These are phyloP conservation scores for Hanseniaspora jakobsenii DNA, from an alignment of 805 yeast species.

Conservation along the genomic window DNA sequence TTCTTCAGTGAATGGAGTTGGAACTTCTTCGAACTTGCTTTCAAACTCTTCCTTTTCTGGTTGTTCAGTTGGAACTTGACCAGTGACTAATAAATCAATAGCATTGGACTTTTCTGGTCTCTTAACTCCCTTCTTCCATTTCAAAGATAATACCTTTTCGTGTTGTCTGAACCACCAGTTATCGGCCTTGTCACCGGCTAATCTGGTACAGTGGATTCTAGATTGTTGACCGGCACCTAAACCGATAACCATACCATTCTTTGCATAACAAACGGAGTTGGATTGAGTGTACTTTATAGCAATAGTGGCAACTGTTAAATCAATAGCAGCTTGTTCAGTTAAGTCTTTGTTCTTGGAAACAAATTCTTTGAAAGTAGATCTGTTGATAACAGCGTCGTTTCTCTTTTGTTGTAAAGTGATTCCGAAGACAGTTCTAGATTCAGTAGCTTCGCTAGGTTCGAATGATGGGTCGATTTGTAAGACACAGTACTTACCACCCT, in stretches of 20 bases:
- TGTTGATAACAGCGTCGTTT: constrained; percentile 91
- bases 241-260: constrained; percentile 98
- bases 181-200: constrained; percentile 98
- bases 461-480: constrained; percentile 92
- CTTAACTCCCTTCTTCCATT: constrained; percentile 97
- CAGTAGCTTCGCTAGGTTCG: constrained; percentile 60
- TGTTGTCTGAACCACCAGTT: constrained; percentile 99
- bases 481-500: constrained; percentile 94
- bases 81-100: constrained; percentile 83
- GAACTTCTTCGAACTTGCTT: constrained; percentile 72
- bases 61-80: constrained; percentile 79
- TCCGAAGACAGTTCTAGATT: constrained; percentile 93
- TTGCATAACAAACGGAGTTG: constrained; percentile 95
- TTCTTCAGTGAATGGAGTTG: constrained; percentile 65
- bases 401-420: constrained; percentile 91
- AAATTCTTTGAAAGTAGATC: constrained; percentile 80
- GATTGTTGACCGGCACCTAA: constrained; percentile 99
- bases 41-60: constrained; percentile 91
- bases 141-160: constrained; percentile 79
- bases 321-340: constrained; percentile 85
- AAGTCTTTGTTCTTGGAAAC: constrained; percentile 76
- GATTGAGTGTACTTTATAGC: constrained; percentile 96
- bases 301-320: constrained; percentile 92
- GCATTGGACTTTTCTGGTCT: constrained; percentile 98
- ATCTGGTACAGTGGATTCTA: constrained; percentile 96